phyloP scores from a whole-genome alignment of 2,329 filamentous ascomycete genomes.

The Exophiala dermatitidis region DNA sequence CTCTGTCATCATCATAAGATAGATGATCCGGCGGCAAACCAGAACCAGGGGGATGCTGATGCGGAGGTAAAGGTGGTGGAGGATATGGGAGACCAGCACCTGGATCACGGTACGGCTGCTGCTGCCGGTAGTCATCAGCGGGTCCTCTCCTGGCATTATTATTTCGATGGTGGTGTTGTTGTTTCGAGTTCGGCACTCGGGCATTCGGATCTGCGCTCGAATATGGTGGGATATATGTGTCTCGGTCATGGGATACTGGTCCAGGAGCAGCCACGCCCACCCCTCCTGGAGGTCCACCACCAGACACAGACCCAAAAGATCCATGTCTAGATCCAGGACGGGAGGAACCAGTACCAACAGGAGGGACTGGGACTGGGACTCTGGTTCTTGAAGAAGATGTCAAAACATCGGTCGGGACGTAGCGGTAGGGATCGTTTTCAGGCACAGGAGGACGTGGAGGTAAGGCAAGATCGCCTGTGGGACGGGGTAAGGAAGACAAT shows the following conservation, averaged over 20 bases:
- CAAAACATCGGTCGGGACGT: slow-evolving; percentile 9
- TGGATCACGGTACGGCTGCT: too few species aligned
- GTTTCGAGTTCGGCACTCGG: slow-evolving; percentile 4
- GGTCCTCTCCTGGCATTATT: slow-evolving; percentile 14
- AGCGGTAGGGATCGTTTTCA: slow-evolving; percentile 18
- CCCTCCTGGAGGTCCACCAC: slow-evolving; percentile 5
- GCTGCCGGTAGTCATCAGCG: slow-evolving; percentile 3
- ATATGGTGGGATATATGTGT: slow-evolving; percentile 28
- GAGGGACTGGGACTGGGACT: too few species aligned
- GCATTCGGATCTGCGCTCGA: slow-evolving; percentile 22
- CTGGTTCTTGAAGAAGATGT: slow-evolving; percentile 1
- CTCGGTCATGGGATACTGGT: slow-evolving; percentile 13
- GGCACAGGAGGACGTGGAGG: slow-evolving; percentile 20
- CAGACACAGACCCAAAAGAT: too few species aligned
- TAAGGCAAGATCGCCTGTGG: slow-evolving; percentile 9
- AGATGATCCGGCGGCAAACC: neutral
- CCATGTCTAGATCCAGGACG: too few species aligned
- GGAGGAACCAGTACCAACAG: too few species aligned
- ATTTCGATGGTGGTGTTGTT: slow-evolving; percentile 12
- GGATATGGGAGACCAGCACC: too few species aligned
- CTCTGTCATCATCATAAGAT: slow-evolving; percentile 14
- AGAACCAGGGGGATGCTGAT: neutral
- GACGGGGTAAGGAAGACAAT: neutral
- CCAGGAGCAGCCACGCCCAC: neutral
- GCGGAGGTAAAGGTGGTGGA: neutral